Evolutionary conservation across 495 filamentous ascomycete genomes (phyloP), one percentile per base, ranked within the genome.

Genomic region (Hyaloscypha variabilis): DNA sequence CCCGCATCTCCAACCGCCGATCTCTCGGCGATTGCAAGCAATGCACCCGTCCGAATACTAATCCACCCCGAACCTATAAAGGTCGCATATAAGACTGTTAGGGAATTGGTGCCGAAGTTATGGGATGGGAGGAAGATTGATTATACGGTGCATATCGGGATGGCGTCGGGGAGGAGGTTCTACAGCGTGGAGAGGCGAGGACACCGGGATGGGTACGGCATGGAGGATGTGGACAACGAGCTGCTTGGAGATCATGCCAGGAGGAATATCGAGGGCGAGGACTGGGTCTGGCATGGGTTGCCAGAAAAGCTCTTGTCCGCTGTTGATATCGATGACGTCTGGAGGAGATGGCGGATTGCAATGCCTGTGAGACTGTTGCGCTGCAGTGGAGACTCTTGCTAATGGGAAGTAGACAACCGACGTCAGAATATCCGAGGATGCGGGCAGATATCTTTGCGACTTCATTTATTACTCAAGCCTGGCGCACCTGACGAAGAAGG

Each of bases 391-490:
- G 11, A 29, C 8, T 24, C 8, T 23, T 54, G 60, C 58, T 63
- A 31, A 62, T 55, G 14, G 1, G 31, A 10, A n/a, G 50, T 34
- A 77, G 21, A 77, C 79, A 17, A 68, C 81, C 26, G 88, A 91
- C 67, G 70, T 92, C 1, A 80, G 86, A 8, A 77, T 89, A 14
- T 92, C 89, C 6, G 85, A 88, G 51, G 89, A 96, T 71, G 89
- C 92, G 0, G 92, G 93, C 0, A 88, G 85, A 52, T 97, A 90
- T 71, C 78, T 94, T 19, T 97, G 93, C 73, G 93, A 94, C 69
- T 97, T 93, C 72, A 93, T 90, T 56, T 95, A 91, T 75, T 96
- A 88, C 77, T 88, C 88, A 6, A 91, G 86, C 66, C 70, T 97
- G 73, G 82, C 77, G 77, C 29, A 71, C 50, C 74, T 77, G 64